Percentiles rank a stretch among this genome's conserved stretches.
These are phyloP conservation scores for Boletus rubroflammeus DNA, from an alignment of 768 basidiomycete species.

Conservation along the genomic window DNA sequence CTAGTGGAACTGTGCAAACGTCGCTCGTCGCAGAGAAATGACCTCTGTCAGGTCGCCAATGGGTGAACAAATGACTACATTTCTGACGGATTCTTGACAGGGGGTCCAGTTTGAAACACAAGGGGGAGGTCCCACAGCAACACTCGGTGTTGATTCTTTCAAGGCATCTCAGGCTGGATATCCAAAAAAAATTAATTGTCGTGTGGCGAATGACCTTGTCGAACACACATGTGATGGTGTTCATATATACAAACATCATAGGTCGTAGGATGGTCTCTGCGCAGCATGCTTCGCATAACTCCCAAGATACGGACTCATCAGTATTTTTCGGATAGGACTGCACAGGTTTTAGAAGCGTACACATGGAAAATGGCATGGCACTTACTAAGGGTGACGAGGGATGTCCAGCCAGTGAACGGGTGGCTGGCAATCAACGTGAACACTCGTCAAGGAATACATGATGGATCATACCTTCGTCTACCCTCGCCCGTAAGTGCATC, in stretches of 20 bases:
- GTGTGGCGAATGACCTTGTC: not conserved
- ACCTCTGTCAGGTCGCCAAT: not conserved
- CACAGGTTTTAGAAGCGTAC: slow-evolving; percentile 6
- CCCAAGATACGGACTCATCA: slow-evolving; percentile 22
- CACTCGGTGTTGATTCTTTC: not conserved
- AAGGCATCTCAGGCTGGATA: not conserved
- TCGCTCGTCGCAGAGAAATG: not conserved
- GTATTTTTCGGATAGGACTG: slow-evolving; percentile 71
- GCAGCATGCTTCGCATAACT: not conserved
- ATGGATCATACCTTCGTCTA: slow-evolving; percentile 61
- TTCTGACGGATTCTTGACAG: not conserved
- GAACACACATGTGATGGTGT: not conserved
- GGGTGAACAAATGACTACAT: not conserved
- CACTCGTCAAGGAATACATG: slow-evolving; percentile 1
- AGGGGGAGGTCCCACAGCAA: not conserved
- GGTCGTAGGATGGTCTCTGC: not conserved
- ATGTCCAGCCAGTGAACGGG: slow-evolving; percentile 98
- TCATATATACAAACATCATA: not conserved
- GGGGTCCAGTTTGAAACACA: not conserved
- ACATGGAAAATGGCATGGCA: slow-evolving; percentile 10
- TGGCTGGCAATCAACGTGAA: slow-evolving; percentile 49
- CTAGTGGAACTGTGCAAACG: not conserved
- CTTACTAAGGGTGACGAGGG: slow-evolving; percentile 83
- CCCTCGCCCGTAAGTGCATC: slow-evolving; percentile 82
- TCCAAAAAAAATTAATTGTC: not conserved